phyloP scores from a whole-genome alignment of 208 protist species.

The Borovskyia barvae region DNA sequence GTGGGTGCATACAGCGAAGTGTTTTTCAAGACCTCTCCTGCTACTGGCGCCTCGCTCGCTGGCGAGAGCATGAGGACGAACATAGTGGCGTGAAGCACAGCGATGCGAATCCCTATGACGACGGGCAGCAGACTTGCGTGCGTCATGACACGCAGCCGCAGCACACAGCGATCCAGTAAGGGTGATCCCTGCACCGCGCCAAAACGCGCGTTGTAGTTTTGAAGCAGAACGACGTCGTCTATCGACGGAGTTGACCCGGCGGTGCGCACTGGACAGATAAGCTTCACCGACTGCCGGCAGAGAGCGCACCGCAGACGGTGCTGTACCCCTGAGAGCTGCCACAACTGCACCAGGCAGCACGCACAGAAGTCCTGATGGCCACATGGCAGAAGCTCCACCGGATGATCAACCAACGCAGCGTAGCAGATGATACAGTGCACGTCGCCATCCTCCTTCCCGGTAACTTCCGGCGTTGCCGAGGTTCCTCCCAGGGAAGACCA shows the following conservation, averaged over 20 bases:
- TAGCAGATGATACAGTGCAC: conserved; percentile 31
- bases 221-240: conserved; percentile 25
- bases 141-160: conserved; percentile 23
- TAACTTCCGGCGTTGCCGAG: neutral
- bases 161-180: conserved; percentile 27
- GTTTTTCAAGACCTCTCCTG: neutral
- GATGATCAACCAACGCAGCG: conserved; percentile 1
- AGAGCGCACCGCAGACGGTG: conserved; percentile 30
- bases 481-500: neutral
- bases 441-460: neutral
- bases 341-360: conserved; percentile 32
- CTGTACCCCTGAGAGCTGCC: conserved; percentile 18
- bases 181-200: conserved; percentile 8
- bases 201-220: conserved; percentile 31
- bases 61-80: conserved; percentile 29
- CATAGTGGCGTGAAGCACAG: conserved; percentile 29
- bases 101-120: conserved; percentile 33
- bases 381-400: conserved; percentile 36
- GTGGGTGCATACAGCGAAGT: neutral
- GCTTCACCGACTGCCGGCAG: conserved; percentile 25
- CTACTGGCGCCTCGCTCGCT: neutral
- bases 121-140: conserved; percentile 28
- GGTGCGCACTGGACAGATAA: conserved; percentile 20
- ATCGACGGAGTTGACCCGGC: conserved; percentile 14
- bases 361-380: conserved; percentile 32